Conservation (phyloP, 1,139 yeast genomes). For the Blastobotrys aristatus region DNA sequence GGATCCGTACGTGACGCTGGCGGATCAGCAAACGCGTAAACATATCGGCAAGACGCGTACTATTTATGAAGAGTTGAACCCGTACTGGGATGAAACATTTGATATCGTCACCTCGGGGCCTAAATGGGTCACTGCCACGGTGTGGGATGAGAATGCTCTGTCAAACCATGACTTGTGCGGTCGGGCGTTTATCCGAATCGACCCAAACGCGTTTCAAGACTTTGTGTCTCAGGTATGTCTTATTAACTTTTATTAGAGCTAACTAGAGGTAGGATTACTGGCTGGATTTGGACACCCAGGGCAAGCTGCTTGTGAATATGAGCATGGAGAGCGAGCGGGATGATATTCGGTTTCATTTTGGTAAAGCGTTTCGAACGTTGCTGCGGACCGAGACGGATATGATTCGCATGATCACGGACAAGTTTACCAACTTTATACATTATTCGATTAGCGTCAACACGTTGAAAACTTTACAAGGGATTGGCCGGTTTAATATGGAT, state of each 20-base stretch:
- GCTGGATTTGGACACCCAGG: constrained; percentile 64
- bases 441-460: constrained; percentile 40
- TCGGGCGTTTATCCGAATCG: constrained; percentile 55
- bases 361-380: constrained; percentile 65
- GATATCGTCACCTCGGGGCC: constrained; percentile 46
- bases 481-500: constrained; percentile 41
- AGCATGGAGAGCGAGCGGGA: constrained; percentile 73
- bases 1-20: constrained; percentile 63
- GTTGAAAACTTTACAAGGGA: constrained; percentile 27
- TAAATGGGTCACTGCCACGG: constrained; percentile 48
- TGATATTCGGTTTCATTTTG: constrained; percentile 75
- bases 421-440: constrained; percentile 45
- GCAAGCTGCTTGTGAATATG: constrained; percentile 56
- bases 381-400: constrained; percentile 59
- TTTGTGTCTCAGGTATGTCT: constrained; percentile 48
- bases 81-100: constrained; percentile 87
- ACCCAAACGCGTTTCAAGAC: constrained; percentile 59
- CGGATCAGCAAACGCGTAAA: constrained; percentile 53
- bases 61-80: constrained; percentile 56
- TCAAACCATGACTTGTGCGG: constrained; percentile 68
- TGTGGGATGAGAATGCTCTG: constrained; percentile 64
- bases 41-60: constrained; percentile 71
- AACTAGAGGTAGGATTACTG: constrained; percentile 42
- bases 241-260: not conserved
- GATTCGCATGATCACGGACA: constrained; percentile 61